Evolutionary conservation across 2,329 filamentous ascomycete genomes (phyloP).

Genomic region (Fusarium siculi): DNA sequence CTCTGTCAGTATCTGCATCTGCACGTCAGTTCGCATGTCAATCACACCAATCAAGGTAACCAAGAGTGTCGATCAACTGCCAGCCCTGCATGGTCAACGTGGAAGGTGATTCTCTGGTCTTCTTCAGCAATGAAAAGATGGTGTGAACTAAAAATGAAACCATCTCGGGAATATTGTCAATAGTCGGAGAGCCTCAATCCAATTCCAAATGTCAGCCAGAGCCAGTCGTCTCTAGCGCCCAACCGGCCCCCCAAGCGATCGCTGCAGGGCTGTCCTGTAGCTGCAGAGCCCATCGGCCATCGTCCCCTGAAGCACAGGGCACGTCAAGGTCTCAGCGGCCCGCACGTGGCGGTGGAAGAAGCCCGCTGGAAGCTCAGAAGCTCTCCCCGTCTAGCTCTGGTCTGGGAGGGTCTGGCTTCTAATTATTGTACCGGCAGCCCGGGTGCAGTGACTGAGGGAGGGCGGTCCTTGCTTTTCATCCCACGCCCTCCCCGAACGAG

Average conservation of each 20-base stretch:
- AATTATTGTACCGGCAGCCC: conserved; percentile 20
- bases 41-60: conserved; percentile 16
- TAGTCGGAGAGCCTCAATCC: conserved; percentile 7
- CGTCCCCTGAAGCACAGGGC: conserved; percentile 38
- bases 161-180: background rate
- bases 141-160: conserved; percentile 5
- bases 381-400: background rate
- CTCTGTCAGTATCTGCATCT: conserved; percentile 16
- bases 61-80: conserved; percentile 34
- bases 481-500: conserved; percentile 26
- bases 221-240: background rate
- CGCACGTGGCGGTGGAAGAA: conserved; percentile 38
- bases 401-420: background rate
- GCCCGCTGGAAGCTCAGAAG: conserved; percentile 10
- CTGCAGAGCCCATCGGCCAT: background rate
- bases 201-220: background rate
- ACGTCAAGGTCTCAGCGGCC: conserved; percentile 4
- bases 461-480: background rate
- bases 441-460: background rate
- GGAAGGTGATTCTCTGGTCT: background rate
- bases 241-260: conserved; percentile 18
- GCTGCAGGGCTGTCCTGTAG: conserved; percentile 33
- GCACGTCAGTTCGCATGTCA: conserved; percentile 32
- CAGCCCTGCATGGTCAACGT: conserved; percentile 27
- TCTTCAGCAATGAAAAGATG: background rate